phyloP scores from a whole-genome alignment of 108 stramenopile species.

The Licmophora abbreviata region DNA sequence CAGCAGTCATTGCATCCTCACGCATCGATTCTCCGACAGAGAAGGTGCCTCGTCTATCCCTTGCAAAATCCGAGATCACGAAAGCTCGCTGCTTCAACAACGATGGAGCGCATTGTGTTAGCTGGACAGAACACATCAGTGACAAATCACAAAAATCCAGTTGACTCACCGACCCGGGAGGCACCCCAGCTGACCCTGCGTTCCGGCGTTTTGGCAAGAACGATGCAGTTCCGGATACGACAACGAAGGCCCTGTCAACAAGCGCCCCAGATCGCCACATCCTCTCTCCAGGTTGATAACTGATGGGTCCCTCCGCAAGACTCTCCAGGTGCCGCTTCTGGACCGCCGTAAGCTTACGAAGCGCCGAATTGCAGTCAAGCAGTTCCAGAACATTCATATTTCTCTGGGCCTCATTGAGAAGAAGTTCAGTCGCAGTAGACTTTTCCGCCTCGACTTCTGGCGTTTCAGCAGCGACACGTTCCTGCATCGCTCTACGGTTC shows the following conservation, averaged over 20 bases:
- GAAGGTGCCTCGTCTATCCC: not conserved
- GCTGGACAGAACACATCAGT: too few species aligned
- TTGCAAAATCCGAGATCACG: slow-evolving; percentile 7
- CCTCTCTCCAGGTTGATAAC: slow-evolving; percentile 64
- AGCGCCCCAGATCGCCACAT: slow-evolving; percentile 70
- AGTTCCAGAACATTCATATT: slow-evolving; percentile 65
- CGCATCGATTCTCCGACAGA: slow-evolving; percentile 24
- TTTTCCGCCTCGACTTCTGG: too few species aligned
- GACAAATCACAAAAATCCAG: slow-evolving; percentile 10
- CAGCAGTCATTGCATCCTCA: slow-evolving; percentile 31
- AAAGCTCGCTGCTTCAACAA: too few species aligned
- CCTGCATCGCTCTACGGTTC: slow-evolving; percentile 20
- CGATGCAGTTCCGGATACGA: slow-evolving; percentile 74
- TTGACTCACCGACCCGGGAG: slow-evolving; percentile 1
- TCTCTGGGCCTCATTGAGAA: slow-evolving; percentile 33
- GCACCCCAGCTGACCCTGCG: slow-evolving; percentile 31
- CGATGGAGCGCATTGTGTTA: too few species aligned
- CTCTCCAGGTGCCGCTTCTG: slow-evolving; percentile 83
- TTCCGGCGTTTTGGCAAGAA: slow-evolving; percentile 64
- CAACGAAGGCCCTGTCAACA: slow-evolving; percentile 72
- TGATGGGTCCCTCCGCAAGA: slow-evolving; percentile 64
- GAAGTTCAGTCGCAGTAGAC: slow-evolving; percentile 27
- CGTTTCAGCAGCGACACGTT: not conserved
- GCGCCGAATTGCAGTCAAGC: slow-evolving; percentile 66
- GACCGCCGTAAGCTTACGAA: slow-evolving; percentile 73